Percentiles rank a stretch among this genome's conserved stretches.
These are phyloP conservation scores for Hypoxylon sp. DNA, from an alignment of 2,329 filamentous ascomycete species.

Conservation along the genomic window DNA sequence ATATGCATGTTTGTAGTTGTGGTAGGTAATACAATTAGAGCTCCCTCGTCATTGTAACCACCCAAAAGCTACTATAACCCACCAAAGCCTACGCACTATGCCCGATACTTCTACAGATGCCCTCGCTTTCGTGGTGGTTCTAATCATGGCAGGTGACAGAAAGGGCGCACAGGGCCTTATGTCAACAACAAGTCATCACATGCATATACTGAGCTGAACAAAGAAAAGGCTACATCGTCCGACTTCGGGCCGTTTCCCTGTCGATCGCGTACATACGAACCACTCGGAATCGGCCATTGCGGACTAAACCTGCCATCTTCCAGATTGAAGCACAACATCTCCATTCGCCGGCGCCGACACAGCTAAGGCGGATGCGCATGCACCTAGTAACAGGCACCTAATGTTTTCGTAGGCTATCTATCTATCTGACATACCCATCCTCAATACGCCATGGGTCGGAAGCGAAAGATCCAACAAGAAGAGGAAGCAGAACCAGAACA, in stretches of 20 bases:
- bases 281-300: constrained; percentile 12
- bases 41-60: too few species aligned
- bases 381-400: constrained; percentile 2
- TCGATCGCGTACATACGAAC: constrained; percentile 3
- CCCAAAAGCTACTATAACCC: too few species aligned
- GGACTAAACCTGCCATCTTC: constrained; percentile 12
- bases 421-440: not conserved
- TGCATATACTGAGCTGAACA: not conserved
- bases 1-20: too few species aligned
- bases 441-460: constrained; percentile 27
- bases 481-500: not conserved
- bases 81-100: too few species aligned
- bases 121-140: not conserved
- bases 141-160: not conserved
- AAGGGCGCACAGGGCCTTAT: constrained; percentile 2
- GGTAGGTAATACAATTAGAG: too few species aligned
- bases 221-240: constrained; percentile 15
- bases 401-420: not conserved
- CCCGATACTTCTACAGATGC: too few species aligned
- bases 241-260: constrained; percentile 15
- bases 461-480: constrained; percentile 24
- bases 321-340: not conserved
- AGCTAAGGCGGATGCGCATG: constrained; percentile 5
- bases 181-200: not conserved
- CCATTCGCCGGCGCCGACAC: not conserved